Conservation (phyloP, 2,329 filamentous ascomycete species). For the Exophiala sideris region DNA sequence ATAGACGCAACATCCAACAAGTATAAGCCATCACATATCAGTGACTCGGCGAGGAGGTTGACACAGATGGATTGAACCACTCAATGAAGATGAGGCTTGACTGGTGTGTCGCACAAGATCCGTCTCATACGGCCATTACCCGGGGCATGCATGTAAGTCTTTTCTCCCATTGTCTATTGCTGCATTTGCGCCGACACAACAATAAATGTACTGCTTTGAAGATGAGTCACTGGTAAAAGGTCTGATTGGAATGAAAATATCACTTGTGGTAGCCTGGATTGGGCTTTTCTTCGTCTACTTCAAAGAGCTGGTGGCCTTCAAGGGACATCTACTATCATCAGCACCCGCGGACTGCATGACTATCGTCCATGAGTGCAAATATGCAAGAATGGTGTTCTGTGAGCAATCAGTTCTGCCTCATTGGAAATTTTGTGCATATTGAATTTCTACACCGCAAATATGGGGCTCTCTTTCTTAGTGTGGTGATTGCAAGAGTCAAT, state of each 20-base stretch:
- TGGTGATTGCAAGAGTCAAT: conserved; percentile 21
- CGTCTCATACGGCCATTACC: neutral
- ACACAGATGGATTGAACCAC: neutral
- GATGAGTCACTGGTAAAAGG: conserved; percentile 32
- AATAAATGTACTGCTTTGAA: conserved; percentile 9
- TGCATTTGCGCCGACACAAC: neutral
- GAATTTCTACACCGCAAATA: conserved; percentile 17
- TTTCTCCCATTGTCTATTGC: neutral
- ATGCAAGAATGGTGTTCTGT: conserved; percentile 16
- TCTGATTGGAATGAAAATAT: conserved; percentile 19
- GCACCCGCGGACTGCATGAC: conserved; percentile 11
- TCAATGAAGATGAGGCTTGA: neutral
- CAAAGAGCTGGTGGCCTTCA: neutral
- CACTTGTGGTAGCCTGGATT: conserved; percentile 9
- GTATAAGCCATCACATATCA: no score
- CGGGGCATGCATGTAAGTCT: neutral
- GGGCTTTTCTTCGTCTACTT: neutral
- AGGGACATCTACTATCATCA: neutral
- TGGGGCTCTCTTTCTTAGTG: conserved; percentile 19
- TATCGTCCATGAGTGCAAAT: conserved; percentile 5
- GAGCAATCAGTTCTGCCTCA: conserved; percentile 1
- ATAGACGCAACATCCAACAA: no score
- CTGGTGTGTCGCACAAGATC: neutral
- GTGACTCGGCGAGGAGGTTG: no score
- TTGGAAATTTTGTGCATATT: conserved; percentile 22